phyloP scores from a whole-genome alignment of 2,329 filamentous ascomycete species.

The Aspergillus alliaceus region DNA sequence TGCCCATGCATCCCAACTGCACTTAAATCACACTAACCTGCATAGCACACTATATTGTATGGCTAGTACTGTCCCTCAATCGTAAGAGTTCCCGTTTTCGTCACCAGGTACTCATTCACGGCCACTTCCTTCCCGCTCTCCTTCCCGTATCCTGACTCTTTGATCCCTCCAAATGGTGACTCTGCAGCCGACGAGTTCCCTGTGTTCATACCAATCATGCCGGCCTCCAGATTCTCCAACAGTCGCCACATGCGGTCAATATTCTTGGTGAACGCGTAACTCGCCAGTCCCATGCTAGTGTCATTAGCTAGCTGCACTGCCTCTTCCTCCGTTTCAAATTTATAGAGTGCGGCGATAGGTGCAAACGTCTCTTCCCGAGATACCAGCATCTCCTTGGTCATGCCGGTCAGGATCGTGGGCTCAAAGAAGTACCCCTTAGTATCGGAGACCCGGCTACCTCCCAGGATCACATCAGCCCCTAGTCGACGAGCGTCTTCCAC shows the following conservation, averaged over 20 bases:
- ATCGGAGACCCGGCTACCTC: constrained; percentile 50
- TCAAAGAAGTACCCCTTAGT: constrained; percentile 70
- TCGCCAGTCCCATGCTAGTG: constrained; percentile 65
- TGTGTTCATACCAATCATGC: constrained; percentile 68
- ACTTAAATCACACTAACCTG: too few species aligned
- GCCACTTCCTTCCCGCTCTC: constrained; percentile 67
- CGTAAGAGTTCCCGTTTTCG: constrained; percentile 66
- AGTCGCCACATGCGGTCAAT: constrained; percentile 65
- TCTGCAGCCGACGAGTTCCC: constrained; percentile 67
- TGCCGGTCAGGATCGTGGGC: constrained; percentile 63
- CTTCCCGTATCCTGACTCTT: constrained; percentile 68
- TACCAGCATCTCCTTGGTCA: constrained; percentile 59
- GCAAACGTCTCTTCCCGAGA: constrained; percentile 65
- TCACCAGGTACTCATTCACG: constrained; percentile 61
- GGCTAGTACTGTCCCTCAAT: constrained; percentile 53
- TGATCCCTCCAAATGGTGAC: constrained; percentile 67
- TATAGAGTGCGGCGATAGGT: constrained; percentile 63
- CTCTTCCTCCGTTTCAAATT: constrained; percentile 67
- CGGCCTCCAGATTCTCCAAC: constrained; percentile 66
- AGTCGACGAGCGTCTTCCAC: constrained; percentile 64
- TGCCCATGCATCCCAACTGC: too few species aligned
- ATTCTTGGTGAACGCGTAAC: constrained; percentile 69
- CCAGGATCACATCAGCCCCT: constrained; percentile 64
- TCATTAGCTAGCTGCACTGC: constrained; percentile 61
- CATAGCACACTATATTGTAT: background rate